phyloP scores from a whole-genome alignment of 345 rosid genomes.

The Gossypium stocksii region DNA sequence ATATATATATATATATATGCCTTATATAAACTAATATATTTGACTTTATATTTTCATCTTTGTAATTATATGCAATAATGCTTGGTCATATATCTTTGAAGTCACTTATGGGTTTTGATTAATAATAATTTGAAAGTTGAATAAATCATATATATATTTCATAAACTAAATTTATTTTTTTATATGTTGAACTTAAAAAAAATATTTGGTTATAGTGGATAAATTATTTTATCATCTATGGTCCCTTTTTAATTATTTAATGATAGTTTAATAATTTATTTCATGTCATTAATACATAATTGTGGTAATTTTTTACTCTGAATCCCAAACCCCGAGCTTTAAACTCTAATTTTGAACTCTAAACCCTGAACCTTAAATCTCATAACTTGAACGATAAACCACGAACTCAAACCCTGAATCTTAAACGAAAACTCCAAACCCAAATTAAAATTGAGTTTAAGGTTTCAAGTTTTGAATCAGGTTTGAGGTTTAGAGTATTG shows the following conservation, averaged over 20 bases:
- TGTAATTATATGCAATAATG: neutral
- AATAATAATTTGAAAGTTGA: neutral
- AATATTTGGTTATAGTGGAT: neutral
- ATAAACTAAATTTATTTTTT: neutral
- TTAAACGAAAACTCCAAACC: too few relatives aligned
- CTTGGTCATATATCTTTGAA: neutral
- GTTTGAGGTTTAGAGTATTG: too few relatives aligned
- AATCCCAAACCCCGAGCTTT: too few relatives aligned
- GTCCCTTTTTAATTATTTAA: too few relatives aligned
- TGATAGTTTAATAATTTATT: too few relatives aligned
- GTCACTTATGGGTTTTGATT: neutral
- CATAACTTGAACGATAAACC: too few relatives aligned
- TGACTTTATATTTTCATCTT: neutral
- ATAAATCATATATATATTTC: neutral
- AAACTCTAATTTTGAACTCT: rapidly evolving
- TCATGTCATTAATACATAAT: too few relatives aligned
- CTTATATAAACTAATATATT: neutral
- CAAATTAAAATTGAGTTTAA: too few relatives aligned
- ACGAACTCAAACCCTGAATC: rapidly evolving
- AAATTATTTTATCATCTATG: neutral
- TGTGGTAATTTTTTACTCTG: too few relatives aligned
- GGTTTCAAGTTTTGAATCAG: too few relatives aligned
- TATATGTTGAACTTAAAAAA: neutral
- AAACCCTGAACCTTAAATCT: too few relatives aligned
- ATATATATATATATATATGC: neutral